Percentiles rank a stretch among this genome's conserved stretches.
These are phyloP conservation scores for Sporobolomyces phaffii DNA, from an alignment of 768 basidiomycete genomes.

Conservation along the genomic window DNA sequence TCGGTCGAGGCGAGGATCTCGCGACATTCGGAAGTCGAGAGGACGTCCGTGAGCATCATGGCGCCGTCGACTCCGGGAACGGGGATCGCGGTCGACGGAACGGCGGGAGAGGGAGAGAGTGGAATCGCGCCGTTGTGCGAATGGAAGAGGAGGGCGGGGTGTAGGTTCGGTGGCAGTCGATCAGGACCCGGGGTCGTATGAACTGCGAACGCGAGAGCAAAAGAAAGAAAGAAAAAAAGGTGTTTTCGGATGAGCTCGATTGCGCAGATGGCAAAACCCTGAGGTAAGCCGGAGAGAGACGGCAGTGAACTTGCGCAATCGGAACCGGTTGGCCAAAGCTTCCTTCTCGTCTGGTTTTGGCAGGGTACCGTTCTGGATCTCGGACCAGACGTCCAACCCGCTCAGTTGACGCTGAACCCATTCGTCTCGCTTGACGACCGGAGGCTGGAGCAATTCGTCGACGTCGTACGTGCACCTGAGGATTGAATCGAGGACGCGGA, in stretches of 20 bases:
- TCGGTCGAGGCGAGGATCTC: constrained; percentile 52
- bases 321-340: constrained; percentile 13
- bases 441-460: not conserved
- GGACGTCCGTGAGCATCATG: constrained; percentile 53
- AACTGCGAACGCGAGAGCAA: not conserved
- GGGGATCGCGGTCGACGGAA: constrained; percentile 47
- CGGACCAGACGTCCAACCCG: constrained; percentile 4
- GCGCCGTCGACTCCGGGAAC: constrained; percentile 53
- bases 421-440: constrained; percentile 13
- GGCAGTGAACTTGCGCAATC: constrained; percentile 7
- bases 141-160: constrained; percentile 54
- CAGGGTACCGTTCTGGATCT: constrained; percentile 16
- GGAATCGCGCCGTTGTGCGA: constrained; percentile 41
- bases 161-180: constrained; percentile 55
- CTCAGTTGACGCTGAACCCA: constrained; percentile 6
- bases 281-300: too few relatives aligned
- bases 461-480: constrained; percentile 49
- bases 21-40: constrained; percentile 51
- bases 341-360: constrained; percentile 10
- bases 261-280: too few relatives aligned
- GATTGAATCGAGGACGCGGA: constrained; percentile 54
- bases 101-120: constrained; percentile 35
- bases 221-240: too few relatives aligned
- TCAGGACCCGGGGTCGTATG: constrained; percentile 51
- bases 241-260: too few relatives aligned